Evolutionary conservation across 106 monocot genomes (phyloP), one percentile per base, ranked within the genome.

Genomic region (Iris macrosiphon): DNA sequence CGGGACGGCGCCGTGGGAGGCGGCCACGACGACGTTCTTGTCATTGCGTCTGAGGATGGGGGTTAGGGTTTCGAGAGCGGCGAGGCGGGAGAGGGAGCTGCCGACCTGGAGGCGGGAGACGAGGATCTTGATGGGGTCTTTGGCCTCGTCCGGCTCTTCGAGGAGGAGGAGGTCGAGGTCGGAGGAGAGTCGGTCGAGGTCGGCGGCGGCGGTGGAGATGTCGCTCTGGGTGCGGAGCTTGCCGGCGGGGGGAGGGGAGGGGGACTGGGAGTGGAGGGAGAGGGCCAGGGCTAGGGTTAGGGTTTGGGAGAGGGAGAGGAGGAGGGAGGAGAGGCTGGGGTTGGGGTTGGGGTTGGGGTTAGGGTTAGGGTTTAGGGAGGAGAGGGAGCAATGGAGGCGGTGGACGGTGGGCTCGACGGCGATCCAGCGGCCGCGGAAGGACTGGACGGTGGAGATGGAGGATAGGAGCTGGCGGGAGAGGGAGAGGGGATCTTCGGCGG

Each of bases 191-290:
- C 49, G 70, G 53, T 63, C 52, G 22, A 86, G 76, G 17, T 65
- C 31, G 8, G 75, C 59, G 18, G 73, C 48, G 34, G 68, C 65
- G 18, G 74, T 33, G 54, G 70, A 45, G 61, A 89, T 40, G 49
- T 89, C 84, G 62, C 80, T 80, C 54, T 80, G 79, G 2, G 84
- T 77, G 23, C 67, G 80, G 45, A 89, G 89, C 61, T 74, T 73
- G 1, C 83, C 88, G 33, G 71, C 70, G n/a, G 73, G 64, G 21
- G 84, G 76, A 17, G 84, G 76, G 19, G 73, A 53, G 0, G 64
- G 63, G 22, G 47, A 16, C 44, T 49, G 33, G 58, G 79, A 89
- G 49, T 49, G 65, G 28, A 24, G 32, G 38, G 76, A 50, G 49
- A 89, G 71, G 25, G 60, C 11, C 24, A 89, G 77, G 15, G 71